Evolutionary conservation across 257 asterid species (phyloP).

Genomic region (Plectranthus barbatus): DNA sequence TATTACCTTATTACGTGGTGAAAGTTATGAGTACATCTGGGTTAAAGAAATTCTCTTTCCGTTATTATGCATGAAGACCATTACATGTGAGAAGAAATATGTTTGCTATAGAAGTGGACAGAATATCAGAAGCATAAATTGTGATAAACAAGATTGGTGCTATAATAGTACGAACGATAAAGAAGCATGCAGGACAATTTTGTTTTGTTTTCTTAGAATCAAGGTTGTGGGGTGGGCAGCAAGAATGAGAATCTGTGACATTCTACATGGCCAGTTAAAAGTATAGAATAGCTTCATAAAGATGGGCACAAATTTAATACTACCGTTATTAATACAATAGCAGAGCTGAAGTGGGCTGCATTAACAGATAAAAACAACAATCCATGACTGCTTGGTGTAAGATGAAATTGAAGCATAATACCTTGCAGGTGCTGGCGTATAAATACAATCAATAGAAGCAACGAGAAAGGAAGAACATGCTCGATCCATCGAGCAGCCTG

Average conservation of each 20-base stretch:
- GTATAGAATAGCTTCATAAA: neutral
- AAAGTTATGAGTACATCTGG: neutral
- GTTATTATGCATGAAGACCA: neutral
- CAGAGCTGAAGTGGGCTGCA: neutral
- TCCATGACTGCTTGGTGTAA: neutral
- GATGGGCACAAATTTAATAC: neutral
- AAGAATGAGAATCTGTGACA: neutral
- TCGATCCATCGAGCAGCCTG: slow-evolving; percentile 90
- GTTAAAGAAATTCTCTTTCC: neutral
- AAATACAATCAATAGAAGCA: slow-evolving; percentile 75
- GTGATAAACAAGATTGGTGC: neutral
- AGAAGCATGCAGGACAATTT: neutral
- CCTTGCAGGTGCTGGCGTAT: slow-evolving; percentile 86
- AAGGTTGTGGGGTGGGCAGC: neutral
- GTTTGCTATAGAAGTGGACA: neutral
- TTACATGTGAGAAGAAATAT: neutral
- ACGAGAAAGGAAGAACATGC: slow-evolving; percentile 72
- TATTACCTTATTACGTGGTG: neutral
- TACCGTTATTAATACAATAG: neutral
- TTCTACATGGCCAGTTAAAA: neutral
- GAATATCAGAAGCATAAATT: neutral
- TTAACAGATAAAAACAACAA: neutral
- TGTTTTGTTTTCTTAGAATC: neutral
- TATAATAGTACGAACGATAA: neutral
- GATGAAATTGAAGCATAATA: slow-evolving; percentile 14